Conservation (phyloP, 768 basidiomycete genomes). For the Naematelia encephala region DNA sequence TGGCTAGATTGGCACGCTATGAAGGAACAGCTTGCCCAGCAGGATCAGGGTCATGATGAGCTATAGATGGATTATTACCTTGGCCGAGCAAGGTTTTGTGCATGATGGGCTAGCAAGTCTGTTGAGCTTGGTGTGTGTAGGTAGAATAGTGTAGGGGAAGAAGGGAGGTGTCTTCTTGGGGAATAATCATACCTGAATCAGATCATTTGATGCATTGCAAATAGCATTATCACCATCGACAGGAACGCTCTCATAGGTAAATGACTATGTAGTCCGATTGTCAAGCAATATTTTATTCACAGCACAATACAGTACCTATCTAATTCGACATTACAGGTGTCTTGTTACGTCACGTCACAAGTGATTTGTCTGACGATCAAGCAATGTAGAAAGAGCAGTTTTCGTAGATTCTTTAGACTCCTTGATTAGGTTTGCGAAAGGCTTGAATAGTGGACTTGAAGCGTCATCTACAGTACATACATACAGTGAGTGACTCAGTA, state of each 20-base stretch:
- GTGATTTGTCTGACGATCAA: not conserved
- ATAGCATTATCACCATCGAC: too few species aligned
- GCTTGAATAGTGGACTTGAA: slow-evolving; percentile 63
- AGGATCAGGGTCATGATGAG: slow-evolving; percentile 24
- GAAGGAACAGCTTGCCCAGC: slow-evolving; percentile 15
- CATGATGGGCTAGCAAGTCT: slow-evolving; percentile 14
- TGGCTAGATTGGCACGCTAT: slow-evolving; percentile 29
- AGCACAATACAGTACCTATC: too few species aligned
- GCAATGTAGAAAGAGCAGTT: slow-evolving; percentile 15
- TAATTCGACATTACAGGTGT: not conserved
- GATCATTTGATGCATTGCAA: slow-evolving; percentile 2
- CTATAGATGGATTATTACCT: slow-evolving; percentile 18
- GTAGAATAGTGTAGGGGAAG: too few species aligned
- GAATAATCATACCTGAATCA: too few species aligned
- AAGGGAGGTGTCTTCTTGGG: too few species aligned
- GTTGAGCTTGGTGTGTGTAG: too few species aligned
- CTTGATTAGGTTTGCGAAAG: slow-evolving; percentile 69
- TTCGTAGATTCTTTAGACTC: slow-evolving; percentile 67
- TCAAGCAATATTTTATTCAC: too few species aligned
- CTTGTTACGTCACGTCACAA: not conserved
- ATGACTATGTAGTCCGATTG: too few species aligned
- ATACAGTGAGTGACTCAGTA: too few species aligned
- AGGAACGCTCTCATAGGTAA: too few species aligned
- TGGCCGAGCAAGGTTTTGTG: not conserved
- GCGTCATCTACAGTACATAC: slow-evolving; percentile 65